A percentile compares a stretch with the other conserved stretches of the same genome.
Conservation (phyloP, 495 filamentous ascomycete genomes). For the Xylaria intraflava region DNA sequence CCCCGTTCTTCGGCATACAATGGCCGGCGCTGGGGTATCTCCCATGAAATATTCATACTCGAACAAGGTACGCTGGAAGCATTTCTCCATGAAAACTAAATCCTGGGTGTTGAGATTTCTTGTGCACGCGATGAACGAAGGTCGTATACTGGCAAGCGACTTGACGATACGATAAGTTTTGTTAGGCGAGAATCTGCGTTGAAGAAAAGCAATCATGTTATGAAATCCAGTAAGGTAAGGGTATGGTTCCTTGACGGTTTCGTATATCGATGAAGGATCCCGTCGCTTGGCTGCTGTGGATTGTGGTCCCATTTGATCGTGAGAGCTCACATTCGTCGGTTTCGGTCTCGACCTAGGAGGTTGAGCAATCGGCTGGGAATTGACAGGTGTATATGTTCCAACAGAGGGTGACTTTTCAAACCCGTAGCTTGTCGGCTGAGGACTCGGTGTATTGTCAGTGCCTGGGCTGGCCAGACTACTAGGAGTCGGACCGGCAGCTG, state of each 20-base stretch:
- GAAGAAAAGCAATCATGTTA: slow-evolving; percentile 72
- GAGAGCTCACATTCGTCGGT: slow-evolving; percentile 35
- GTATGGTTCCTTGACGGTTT: slow-evolving; percentile 82
- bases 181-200: slow-evolving; percentile 62
- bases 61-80: slow-evolving; percentile 84
- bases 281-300: slow-evolving; percentile 48
- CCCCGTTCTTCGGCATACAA: slow-evolving; percentile 86
- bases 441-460: slow-evolving; percentile 45
- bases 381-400: slow-evolving; percentile 29
- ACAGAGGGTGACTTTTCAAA: slow-evolving; percentile 43
- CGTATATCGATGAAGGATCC: slow-evolving; percentile 81
- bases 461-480: slow-evolving; percentile 42
- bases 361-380: slow-evolving; percentile 21
- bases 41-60: slow-evolving; percentile 91
- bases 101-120: slow-evolving; percentile 77
- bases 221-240: slow-evolving; percentile 87
- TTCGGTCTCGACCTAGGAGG: slow-evolving; percentile 33
- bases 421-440: slow-evolving; percentile 36
- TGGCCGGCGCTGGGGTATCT: slow-evolving; percentile 76
- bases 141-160: slow-evolving; percentile 80
- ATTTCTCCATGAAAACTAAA: slow-evolving; percentile 95
- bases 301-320: slow-evolving; percentile 33
- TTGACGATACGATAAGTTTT: slow-evolving; percentile 75
- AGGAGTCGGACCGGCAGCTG: slow-evolving; percentile 38
- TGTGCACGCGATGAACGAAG: slow-evolving; percentile 84